phyloP scores from a whole-genome alignment of 1,284 basidiomycete genomes.

The Wallemia hederae region DNA sequence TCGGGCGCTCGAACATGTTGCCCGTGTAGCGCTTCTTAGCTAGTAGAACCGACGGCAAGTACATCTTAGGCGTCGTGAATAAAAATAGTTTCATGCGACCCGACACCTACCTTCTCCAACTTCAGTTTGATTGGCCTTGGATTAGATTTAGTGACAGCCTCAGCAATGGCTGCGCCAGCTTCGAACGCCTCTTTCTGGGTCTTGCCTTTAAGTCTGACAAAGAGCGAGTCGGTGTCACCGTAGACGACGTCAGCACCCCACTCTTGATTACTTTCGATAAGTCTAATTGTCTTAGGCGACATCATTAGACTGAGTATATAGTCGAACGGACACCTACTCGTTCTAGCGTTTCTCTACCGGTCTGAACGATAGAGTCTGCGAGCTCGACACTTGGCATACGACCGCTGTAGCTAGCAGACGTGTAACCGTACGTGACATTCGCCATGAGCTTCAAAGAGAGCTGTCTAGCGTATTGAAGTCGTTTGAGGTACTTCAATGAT shows the following conservation, averaged over 20 bases:
- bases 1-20: slow-evolving; percentile 63
- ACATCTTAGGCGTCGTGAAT: slow-evolving; percentile 28
- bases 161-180: slow-evolving; percentile 73
- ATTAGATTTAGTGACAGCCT: slow-evolving; percentile 55
- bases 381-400: slow-evolving; percentile 96
- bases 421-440: slow-evolving; percentile 88
- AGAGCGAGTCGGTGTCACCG: slow-evolving; percentile 92
- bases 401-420: slow-evolving; percentile 70
- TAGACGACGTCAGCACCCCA: slow-evolving; percentile 88
- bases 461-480: slow-evolving; percentile 60
- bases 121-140: slow-evolving; percentile 80
- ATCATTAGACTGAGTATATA: slow-evolving; percentile 1
- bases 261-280: slow-evolving; percentile 43
- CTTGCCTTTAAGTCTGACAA: slow-evolving; percentile 60
- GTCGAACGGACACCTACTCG: slow-evolving; percentile 23
- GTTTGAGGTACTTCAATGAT: slow-evolving; percentile 28
- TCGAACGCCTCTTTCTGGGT: slow-evolving; percentile 77
- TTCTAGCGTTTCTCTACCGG: slow-evolving; percentile 76
- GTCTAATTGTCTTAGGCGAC: slow-evolving; percentile 35
- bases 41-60: slow-evolving; percentile 69
- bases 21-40: slow-evolving; percentile 95
- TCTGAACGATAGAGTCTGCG: slow-evolving; percentile 91
- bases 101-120: slow-evolving; percentile 54
- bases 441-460: slow-evolving; percentile 42
- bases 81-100: background rate